These are phyloP conservation scores for Starmera caribaea DNA, from an alignment of 805 yeast genomes.

Conservation along the genomic window DNA sequence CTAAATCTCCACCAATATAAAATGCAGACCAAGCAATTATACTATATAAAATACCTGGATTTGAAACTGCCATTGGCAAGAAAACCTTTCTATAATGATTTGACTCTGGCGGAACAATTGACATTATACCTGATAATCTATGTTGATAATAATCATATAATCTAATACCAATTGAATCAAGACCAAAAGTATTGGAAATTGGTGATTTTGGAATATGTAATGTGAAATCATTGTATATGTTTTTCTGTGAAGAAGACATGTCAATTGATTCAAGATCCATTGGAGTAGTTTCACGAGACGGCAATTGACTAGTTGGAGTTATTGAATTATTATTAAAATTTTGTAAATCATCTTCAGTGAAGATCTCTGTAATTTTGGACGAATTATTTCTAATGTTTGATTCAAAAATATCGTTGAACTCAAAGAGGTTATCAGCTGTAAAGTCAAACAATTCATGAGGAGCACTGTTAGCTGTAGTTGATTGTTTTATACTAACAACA, in stretches of 20 bases:
- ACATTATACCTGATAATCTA: slow-evolving; percentile 35
- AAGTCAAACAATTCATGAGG: not conserved
- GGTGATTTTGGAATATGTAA: slow-evolving; percentile 11
- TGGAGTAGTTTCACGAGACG: not conserved
- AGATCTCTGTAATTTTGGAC: slow-evolving; percentile 5
- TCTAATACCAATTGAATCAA: slow-evolving; percentile 34
- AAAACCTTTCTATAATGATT: slow-evolving; percentile 45
- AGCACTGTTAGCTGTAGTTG: not conserved
- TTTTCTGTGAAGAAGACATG: not conserved
- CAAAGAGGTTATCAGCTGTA: slow-evolving; percentile 8
- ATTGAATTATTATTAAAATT: not conserved
- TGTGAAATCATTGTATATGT: slow-evolving; percentile 6
- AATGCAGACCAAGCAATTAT: slow-evolving; percentile 50
- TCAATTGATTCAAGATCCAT: not conserved
- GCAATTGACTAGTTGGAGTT: not conserved
- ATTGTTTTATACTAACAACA: not conserved
- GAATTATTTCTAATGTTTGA: slow-evolving; percentile 13
- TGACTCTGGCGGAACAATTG: slow-evolving; percentile 36
- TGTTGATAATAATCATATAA: slow-evolving; percentile 43
- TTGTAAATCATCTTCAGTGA: no score
- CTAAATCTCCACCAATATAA: slow-evolving; percentile 25
- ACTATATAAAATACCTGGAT: slow-evolving; percentile 38
- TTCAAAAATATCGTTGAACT: slow-evolving; percentile 17
- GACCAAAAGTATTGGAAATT: slow-evolving; percentile 12
- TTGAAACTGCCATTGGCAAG: slow-evolving; percentile 40